phyloP scores from a whole-genome alignment of 192 early-diverging fungal species.

The Coemansia sp. region DNA sequence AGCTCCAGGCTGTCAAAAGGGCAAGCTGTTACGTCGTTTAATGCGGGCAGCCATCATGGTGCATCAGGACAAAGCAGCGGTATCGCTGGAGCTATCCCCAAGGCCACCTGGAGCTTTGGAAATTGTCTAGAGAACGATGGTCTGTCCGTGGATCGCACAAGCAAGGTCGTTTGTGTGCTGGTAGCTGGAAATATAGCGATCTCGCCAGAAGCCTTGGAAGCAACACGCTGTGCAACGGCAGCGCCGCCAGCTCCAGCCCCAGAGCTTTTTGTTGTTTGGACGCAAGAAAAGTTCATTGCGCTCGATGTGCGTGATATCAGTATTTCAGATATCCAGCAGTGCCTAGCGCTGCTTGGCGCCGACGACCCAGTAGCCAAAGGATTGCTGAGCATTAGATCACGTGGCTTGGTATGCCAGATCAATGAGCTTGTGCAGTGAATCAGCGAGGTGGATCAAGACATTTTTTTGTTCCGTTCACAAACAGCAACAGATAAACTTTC shows the following conservation, averaged over 20 bases:
- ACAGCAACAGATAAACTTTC: no score
- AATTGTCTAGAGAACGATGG: neutral
- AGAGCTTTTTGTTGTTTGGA: neutral
- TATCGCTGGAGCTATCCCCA: constrained; percentile 10
- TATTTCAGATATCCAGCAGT: neutral
- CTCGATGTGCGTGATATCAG: constrained; percentile 8
- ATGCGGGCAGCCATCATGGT: no score
- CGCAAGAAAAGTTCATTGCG: neutral
- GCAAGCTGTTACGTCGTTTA: no score
- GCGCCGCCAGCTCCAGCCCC: no score
- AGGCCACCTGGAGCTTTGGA: neutral
- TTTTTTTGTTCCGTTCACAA: no score
- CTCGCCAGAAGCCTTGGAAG: neutral
- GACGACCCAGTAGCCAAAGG: neutral
- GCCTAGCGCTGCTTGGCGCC: neutral
- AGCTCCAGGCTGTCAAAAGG: neutral
- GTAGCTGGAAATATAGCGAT: neutral
- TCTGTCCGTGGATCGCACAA: neutral
- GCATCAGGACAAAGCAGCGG: neutral
- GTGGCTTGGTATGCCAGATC: neutral
- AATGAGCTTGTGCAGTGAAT: neutral
- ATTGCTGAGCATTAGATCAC: neutral
- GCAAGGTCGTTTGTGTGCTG: constrained; percentile 11
- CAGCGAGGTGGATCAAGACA: neutral
- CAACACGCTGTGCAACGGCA: neutral